phyloP scores from a whole-genome alignment of 2,329 filamentous ascomycete genomes.

The Hymenoscyphus infarciens region DNA sequence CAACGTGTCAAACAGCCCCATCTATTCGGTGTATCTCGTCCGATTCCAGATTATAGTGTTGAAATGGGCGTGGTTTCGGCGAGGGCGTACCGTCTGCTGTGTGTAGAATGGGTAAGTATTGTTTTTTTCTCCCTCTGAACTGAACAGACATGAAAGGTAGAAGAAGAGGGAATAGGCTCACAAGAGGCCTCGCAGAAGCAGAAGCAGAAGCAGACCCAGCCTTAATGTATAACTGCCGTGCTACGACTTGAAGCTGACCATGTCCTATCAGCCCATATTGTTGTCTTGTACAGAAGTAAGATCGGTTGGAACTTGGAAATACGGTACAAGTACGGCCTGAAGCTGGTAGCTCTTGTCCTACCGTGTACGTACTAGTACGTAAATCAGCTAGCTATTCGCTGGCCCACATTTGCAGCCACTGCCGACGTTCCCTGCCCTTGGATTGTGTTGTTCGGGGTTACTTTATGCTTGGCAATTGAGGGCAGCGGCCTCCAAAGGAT shows the following conservation, averaged over 20 bases:
- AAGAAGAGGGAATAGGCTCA: constrained; percentile 22
- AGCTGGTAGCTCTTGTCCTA: constrained; percentile 3
- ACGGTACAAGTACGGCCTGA: constrained; percentile 4
- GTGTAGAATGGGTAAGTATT: constrained; percentile 17
- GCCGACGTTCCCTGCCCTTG: neutral
- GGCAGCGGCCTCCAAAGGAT: neutral
- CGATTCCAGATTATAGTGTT: constrained; percentile 6
- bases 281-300: constrained; percentile 7
- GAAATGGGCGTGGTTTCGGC: constrained; percentile 4
- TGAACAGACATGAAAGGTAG: neutral
- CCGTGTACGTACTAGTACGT: constrained; percentile 1
- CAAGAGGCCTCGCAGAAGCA: constrained; percentile 21
- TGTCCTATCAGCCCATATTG: constrained; percentile 12
- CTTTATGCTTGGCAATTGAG: neutral
- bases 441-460: neutral
- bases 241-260: constrained; percentile 10
- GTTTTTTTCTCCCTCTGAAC: neutral
- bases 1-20: constrained; percentile 20
- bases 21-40: constrained; percentile 36
- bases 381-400: constrained; percentile 4
- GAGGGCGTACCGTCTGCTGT: constrained; percentile 12
- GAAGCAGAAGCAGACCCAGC: constrained; percentile 12
- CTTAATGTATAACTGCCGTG: constrained; percentile 4
- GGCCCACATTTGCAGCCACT: constrained; percentile 2
- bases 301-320: constrained; percentile 7